Evolutionary conservation across 2,329 filamentous ascomycete genomes (phyloP), one percentile per base, ranked within the genome.

Genomic region (Rhytidhysteron rufulum): DNA sequence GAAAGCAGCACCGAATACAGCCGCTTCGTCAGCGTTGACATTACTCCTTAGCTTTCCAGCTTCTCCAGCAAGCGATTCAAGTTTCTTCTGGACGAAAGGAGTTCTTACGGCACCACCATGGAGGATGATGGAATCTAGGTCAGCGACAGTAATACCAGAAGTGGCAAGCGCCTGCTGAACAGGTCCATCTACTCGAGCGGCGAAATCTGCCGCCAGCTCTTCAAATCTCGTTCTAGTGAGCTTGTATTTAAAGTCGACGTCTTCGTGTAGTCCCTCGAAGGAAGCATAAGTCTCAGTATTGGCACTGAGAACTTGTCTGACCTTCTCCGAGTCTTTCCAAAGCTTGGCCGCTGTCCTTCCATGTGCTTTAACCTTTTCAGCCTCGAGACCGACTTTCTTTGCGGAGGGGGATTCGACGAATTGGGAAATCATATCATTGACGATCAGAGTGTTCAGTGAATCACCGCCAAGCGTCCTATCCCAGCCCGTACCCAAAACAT

Each of bases 11-110:
- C 93, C 93, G 65, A 97, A 95, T 8, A 95, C 93, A 37, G 93
- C 93, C 18, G 93, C 86, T 69, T 98, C 93, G 57, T 98, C 93
- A 9, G 91, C 86, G 70, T 98, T 98, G 60, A 98, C 93, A 55
- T 94, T 98, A 58, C 84, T 86, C 49, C 89, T 85, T 44, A 98
- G 75, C 73, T 95, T 96, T 37, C 85, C 81, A 6, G 82, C 68
- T 15, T 77, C 79, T 27, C 87, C 86, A 37, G 83, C 78, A 31
- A 86, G 67, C 46, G 81, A 79, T 68, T 96, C 89, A 13, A 98
- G 80, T 55, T 85, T 78, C 67, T 84, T 91, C 65, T 97, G 91
- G 9, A 98, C 88, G 55, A 97, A 96, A 0, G 93, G 93, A 7
- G 91, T 97, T 45, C 93, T 82, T 33, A 88, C 84, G 32, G 84